These are phyloP conservation scores for Trichosporon sp. DNA, from an alignment of 1,284 basidiomycete species.

Conservation along the genomic window DNA sequence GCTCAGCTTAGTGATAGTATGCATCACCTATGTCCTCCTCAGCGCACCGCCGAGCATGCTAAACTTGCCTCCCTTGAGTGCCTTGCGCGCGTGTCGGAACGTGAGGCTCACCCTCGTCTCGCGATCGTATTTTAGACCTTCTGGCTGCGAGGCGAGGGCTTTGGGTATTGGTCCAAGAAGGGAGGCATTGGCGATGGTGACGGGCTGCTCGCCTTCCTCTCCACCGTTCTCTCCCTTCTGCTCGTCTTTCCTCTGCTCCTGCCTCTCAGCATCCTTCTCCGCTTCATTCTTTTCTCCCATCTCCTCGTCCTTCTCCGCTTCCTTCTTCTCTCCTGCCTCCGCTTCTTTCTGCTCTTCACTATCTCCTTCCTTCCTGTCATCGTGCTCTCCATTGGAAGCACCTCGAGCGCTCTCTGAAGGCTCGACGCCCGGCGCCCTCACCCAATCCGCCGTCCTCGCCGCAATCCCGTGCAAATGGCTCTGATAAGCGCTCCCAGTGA, in stretches of 20 bases:
- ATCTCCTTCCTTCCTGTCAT: constrained; percentile 9
- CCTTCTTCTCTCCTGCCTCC: background rate
- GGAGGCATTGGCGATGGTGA: constrained; percentile 57
- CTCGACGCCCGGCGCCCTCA: constrained; percentile 14
- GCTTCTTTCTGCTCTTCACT: too few species aligned
- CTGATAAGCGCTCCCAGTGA: constrained; percentile 62
- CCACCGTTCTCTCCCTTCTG: background rate
- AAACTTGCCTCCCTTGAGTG: constrained; percentile 48
- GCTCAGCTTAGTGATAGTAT: background rate
- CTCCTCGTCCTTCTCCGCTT: too few species aligned
- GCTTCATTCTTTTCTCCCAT: background rate
- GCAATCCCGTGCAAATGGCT: constrained; percentile 70
- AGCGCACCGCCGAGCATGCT: constrained; percentile 9
- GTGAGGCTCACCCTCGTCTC: constrained; percentile 72
- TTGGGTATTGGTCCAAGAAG: constrained; percentile 51
- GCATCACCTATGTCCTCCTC: constrained; percentile 5
- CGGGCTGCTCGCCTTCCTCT: constrained; percentile 17
- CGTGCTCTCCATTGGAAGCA: background rate
- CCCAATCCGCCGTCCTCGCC: constrained; percentile 53
- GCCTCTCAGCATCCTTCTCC: constrained; percentile 5
- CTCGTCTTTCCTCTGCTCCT: background rate
- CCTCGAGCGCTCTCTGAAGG: background rate
- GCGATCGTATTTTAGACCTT: constrained; percentile 53
- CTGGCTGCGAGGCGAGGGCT: constrained; percentile 48
- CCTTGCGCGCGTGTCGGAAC: constrained; percentile 72